Base-by-base conservation (phyloP, 2,329 filamentous ascomycete species). In the Arthrobotrys pseudoclavata region DNA sequence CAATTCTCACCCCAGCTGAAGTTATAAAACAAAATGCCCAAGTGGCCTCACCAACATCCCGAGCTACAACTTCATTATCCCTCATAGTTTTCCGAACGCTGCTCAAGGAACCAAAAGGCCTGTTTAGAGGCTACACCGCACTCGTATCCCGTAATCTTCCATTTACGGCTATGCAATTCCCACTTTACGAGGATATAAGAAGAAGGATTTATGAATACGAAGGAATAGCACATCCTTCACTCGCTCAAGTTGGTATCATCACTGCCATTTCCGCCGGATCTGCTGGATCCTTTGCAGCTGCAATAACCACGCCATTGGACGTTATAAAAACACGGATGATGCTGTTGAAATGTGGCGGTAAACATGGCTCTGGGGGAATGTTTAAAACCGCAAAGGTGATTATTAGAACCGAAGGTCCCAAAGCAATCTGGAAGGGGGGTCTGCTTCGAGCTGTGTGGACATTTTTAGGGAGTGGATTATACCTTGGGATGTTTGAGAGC, bases 11-110 rank as follows among this genome's bases (percentile, higher is more conserved):
- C 0, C 94, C 94, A 0, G 93, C 93, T 13, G 94, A 97, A 83
- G 92, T 97, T 6, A 89, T 97, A 79, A 97, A 97, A 85, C 94
- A 97, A 83, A 97, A 97, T 83, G 93, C 94, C 0, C 94, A 97
- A 83, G 94, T 97, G 88, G 86, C 96, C 0, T 86, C 86, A 1
- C 61, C 72, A 2, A 67, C 40, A 4, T 77, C 72, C n/a, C 22
- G 81, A 88, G n/a, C 83, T 84, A 72, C 86, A 86, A 0, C 83
- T 89, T 79, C 85, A 83, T 71, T 86, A 85, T 83, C 83, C 83
- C 52, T 90, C 4, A 84, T 88, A 82, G 89, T 89, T 0, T 83
- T 91, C 9, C 83, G 84, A 15, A 85, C 85, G 26, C 91, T 92
- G 82, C 55, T 74, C 50, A 85, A 84, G 76, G 86, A 87, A 84